A percentile compares a stretch with the other conserved stretches of the same genome.
phyloP scores from a whole-genome alignment of 2,329 filamentous ascomycete species.

The Mycosphaerella sp. region DNA sequence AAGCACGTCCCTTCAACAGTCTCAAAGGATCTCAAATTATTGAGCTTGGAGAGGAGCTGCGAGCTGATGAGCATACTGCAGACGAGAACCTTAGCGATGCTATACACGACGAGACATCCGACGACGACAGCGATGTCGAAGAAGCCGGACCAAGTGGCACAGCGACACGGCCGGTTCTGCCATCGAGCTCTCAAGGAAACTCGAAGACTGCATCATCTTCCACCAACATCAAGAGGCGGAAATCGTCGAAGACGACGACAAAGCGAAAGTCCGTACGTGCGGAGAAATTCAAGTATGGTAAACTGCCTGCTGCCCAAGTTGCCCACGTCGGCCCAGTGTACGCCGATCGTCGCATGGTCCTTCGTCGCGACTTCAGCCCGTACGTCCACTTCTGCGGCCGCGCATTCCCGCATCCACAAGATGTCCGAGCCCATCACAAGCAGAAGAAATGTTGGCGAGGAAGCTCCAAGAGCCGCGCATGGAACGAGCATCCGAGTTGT shows the following conservation, averaged over 20 bases:
- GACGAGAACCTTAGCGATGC: background rate
- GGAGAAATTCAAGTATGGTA: background rate
- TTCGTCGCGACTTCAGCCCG: constrained; percentile 12
- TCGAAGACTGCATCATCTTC: no score
- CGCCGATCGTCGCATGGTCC: constrained; percentile 20
- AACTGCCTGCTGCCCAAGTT: constrained; percentile 6
- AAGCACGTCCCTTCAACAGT: constrained; percentile 18
- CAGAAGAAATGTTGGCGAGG: constrained; percentile 7
- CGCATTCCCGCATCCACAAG: constrained; percentile 23
- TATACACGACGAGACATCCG: background rate
- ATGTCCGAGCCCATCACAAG: constrained; percentile 25
- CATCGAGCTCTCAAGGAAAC: no score
- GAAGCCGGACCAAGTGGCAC: no score
- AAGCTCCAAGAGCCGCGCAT: constrained; percentile 2
- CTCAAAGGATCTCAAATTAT: constrained; percentile 11
- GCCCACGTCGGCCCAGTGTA: constrained; percentile 22
- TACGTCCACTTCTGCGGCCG: background rate
- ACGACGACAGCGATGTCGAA: no score
- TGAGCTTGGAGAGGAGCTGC: background rate
- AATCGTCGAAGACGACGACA: background rate
- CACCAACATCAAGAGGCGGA: no score
- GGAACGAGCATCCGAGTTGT: constrained; percentile 25
- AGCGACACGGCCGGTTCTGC: no score
- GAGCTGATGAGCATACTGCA: background rate
- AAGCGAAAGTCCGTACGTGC: background rate